phyloP scores from a whole-genome alignment of 2,329 filamentous ascomycete genomes.

The Fusarium bulbicola region DNA sequence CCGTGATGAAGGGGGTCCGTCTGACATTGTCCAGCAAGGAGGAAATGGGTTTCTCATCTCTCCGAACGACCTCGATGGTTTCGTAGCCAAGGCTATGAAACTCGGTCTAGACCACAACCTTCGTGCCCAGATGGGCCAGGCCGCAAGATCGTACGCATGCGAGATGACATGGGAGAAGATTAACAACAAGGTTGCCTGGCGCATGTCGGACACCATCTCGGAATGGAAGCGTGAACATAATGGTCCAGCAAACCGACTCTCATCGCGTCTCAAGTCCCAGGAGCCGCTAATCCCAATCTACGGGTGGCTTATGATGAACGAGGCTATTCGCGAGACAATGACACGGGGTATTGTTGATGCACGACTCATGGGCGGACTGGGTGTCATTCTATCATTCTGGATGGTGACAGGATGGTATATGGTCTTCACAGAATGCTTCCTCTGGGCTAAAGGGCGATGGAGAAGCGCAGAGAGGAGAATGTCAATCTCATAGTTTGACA shows the following conservation, averaged over 20 bases:
- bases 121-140: constrained; percentile 55
- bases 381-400: constrained; percentile 60
- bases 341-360: constrained; percentile 53
- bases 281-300: constrained; percentile 52
- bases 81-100: constrained; percentile 62
- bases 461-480: constrained; percentile 42
- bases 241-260: constrained; percentile 9
- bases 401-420: constrained; percentile 59
- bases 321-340: constrained; percentile 49
- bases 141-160: constrained; percentile 65
- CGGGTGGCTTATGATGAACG: constrained; percentile 56
- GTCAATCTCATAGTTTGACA: constrained; percentile 17
- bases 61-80: constrained; percentile 66
- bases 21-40: constrained; percentile 70
- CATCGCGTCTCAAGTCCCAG: constrained; percentile 30
- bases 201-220: constrained; percentile 64
- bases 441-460: constrained; percentile 51
- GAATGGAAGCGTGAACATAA: constrained; percentile 51
- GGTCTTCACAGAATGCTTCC: constrained; percentile 56
- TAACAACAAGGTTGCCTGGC: constrained; percentile 74
- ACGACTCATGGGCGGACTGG: constrained; percentile 55
- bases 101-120: constrained; percentile 57
- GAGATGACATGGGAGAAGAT: constrained; percentile 77
- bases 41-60: constrained; percentile 69
- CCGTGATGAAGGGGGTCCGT: constrained; percentile 74